Evolutionary conservation across 768 basidiomycete genomes (phyloP), one percentile per base, ranked within the genome.

Genomic region (Phlebiopsis flavidoalba): DNA sequence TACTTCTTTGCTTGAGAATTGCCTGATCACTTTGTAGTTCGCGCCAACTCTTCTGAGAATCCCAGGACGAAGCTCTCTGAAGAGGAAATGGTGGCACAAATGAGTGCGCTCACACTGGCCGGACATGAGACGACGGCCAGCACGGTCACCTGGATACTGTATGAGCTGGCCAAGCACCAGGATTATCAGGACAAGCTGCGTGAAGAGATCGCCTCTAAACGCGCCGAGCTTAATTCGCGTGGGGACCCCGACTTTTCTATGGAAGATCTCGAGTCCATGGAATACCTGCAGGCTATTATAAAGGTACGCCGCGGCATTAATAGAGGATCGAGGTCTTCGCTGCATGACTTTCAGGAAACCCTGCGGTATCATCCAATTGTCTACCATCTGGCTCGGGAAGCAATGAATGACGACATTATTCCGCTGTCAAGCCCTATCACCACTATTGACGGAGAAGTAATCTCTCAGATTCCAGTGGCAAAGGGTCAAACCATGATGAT

Each of bases 21-120:
- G 11, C 2, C 48, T 49, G 12, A 49, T n/a, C 5, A 12, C 17
- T 55, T 8, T 49, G 48, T 4, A 15, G 83, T 84, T 51, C 78
- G 79, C 65, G 83, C 83, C 8, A 85, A 86, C 68, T 74, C 77
- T 11, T 77, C 82, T 2, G 79, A 83, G 65, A 71, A 81, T 52
- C 71, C 72, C 35, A 73, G 70, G 50, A 71, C 73, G 10, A 74
- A 74, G 59, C 70, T 87, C 43, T 60, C 61, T 22, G 66, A 72
- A 46, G 60, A 66, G 8, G 70, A 73, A 58, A 70, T 71, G 53
- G 52, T 71, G 1, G 52, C 70, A 19, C 69, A 72, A 49, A 70
- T 73, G 64, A 35, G 50, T 31, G 36, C 37, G 15, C 40, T 56
- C 3, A 55, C 31, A 3, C 21, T 22, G 35, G 63, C 61, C 37